These are phyloP conservation scores for Gaeumannomyces tritici DNA, from an alignment of 2,329 filamentous ascomycete genomes.

Conservation along the genomic window DNA sequence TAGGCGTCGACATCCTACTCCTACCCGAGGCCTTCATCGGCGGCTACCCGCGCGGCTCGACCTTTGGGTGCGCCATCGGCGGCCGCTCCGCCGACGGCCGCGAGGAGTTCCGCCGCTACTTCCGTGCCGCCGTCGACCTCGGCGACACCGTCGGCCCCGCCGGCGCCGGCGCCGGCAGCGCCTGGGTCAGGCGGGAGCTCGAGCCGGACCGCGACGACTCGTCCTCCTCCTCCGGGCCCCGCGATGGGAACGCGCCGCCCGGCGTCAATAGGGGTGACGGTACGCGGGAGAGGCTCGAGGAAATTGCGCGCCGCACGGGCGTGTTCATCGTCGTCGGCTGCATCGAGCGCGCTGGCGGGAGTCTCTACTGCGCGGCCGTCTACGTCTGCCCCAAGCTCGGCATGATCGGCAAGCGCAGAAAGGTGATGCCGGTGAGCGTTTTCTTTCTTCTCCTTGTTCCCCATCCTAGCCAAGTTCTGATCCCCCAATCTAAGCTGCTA, in stretches of 20 bases:
- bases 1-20: slow-evolving; percentile 58
- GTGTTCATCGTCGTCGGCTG: slow-evolving; percentile 75
- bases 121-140: slow-evolving; percentile 68
- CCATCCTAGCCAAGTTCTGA: too few relatives aligned
- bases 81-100: slow-evolving; percentile 58
- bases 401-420: slow-evolving; percentile 73
- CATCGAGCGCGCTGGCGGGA: slow-evolving; percentile 73
- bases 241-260: not conserved
- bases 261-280: slow-evolving; percentile 39
- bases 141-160: slow-evolving; percentile 59
- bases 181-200: slow-evolving; percentile 55
- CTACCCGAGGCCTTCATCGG: slow-evolving; percentile 91
- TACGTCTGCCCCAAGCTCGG: slow-evolving; percentile 72
- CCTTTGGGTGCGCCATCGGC: slow-evolving; percentile 69
- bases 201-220: slow-evolving; percentile 4
- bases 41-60: slow-evolving; percentile 76
- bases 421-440: slow-evolving; percentile 71
- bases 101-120: slow-evolving; percentile 77
- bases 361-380: slow-evolving; percentile 72
- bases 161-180: slow-evolving; percentile 57
- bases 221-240: not conserved
- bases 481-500: too few relatives aligned
- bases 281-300: slow-evolving; percentile 70
- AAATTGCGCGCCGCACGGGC: slow-evolving; percentile 64
- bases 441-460: not conserved